Conservation (phyloP, 129 eudicot genomes). For the Gnaphalium uliginosum region DNA sequence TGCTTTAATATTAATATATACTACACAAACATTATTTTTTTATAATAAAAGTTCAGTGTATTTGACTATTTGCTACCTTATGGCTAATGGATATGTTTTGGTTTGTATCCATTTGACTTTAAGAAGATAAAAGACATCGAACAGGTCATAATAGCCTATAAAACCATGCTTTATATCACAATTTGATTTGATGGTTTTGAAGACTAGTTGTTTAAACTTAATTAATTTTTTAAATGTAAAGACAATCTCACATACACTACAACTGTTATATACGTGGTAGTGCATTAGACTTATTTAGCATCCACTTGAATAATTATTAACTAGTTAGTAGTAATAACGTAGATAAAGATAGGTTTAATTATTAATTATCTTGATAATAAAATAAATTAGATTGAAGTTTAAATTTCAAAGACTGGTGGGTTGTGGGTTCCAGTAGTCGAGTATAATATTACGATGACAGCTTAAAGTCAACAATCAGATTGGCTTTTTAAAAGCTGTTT, state of each 20-base stretch:
- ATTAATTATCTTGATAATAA: slow-evolving; percentile 2
- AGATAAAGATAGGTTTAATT: background rate
- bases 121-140: too few species aligned
- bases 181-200: too few species aligned
- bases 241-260: too few species aligned
- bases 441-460: slow-evolving; percentile 9
- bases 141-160: too few species aligned
- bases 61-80: background rate
- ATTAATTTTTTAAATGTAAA: too few species aligned
- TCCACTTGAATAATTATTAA: background rate
- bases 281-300: background rate
- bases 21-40: background rate
- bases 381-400: background rate
- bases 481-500: slow-evolving; percentile 9
- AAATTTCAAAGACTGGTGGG: slow-evolving; percentile 31
- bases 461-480: slow-evolving; percentile 20
- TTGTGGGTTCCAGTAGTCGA: slow-evolving; percentile 13
- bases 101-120: too few species aligned
- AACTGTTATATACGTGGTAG: background rate
- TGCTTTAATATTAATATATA: background rate
- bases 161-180: too few species aligned
- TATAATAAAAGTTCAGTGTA: background rate
- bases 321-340: background rate
- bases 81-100: too few species aligned
- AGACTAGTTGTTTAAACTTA: too few species aligned